These are phyloP conservation scores for Nakazawaea ernobii DNA, from an alignment of 805 yeast species.

Conservation along the genomic window DNA sequence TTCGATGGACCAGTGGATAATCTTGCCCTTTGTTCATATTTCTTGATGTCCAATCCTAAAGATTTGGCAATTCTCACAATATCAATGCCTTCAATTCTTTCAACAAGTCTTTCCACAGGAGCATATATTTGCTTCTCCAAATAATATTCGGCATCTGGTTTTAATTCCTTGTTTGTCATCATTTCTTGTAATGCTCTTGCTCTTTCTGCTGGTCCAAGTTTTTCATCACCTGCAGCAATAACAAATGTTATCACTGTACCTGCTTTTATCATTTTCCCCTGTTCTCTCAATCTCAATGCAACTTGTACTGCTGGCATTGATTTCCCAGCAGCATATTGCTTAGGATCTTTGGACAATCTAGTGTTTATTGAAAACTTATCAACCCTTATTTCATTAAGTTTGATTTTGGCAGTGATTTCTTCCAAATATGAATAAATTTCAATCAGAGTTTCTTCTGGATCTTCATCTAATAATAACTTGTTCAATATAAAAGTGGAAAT, in stretches of 20 bases:
- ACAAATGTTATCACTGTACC: conserved; percentile 89
- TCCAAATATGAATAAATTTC: conserved; percentile 71
- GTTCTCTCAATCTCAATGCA: conserved; percentile 72
- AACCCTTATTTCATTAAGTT: conserved; percentile 54
- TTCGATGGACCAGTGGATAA: conserved; percentile 27
- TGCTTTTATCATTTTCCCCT: conserved; percentile 82
- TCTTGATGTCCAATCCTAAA: conserved; percentile 70
- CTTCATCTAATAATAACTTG: conserved; percentile 64
- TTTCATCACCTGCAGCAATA: conserved; percentile 51
- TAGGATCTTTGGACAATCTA: conserved; percentile 85
- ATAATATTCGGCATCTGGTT: conserved; percentile 74
- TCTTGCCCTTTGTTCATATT: conserved; percentile 45
- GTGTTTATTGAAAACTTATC: conserved; percentile 77
- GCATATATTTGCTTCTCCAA: conserved; percentile 85
- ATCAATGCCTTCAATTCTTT: conserved; percentile 83
- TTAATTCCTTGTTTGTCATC: conserved; percentile 39
- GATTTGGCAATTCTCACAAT: conserved; percentile 68
- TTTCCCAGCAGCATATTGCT: conserved; percentile 72
- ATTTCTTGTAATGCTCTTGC: conserved; percentile 81
- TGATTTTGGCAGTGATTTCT: conserved; percentile 49
- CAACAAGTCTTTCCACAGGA: conserved; percentile 84
- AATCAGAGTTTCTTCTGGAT: conserved; percentile 68
- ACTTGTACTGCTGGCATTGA: conserved; percentile 87
- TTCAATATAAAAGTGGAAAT: conserved; percentile 71
- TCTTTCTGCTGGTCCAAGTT: conserved; percentile 57